Evolutionary conservation across 2,329 filamentous ascomycete genomes (phyloP), one percentile per base, ranked within the genome.

Genomic region (Lachnellula hyalina): DNA sequence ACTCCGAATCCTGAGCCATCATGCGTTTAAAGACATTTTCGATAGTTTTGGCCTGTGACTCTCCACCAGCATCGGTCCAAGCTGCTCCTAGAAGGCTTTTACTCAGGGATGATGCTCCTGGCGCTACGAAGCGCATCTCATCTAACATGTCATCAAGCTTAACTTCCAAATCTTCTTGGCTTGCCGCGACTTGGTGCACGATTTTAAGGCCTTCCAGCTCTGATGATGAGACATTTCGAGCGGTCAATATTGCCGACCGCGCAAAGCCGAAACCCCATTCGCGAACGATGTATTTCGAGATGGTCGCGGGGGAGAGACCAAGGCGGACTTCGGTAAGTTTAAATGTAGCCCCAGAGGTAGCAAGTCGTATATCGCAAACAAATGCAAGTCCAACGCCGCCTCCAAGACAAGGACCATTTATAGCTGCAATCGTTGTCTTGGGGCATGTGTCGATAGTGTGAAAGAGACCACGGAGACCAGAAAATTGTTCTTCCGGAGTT

Each of bases 311-410:
- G 51, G 68, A 70, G 5, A 75, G 58, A 0, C 70, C 72, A 1
- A 73, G 60, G 49, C 72, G 74, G 4, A 70, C 71, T 47, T 77
- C 74, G 55, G 68, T 74, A 4, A 77, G 61, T 1, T 67, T 73
- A 12, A 68, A 59, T 2, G 44, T 60, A 5, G 65, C 64, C 2
- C 35, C 40, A 7, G 46, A 45, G 12, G 45, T 51, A 28, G 51
- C 58, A 7, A 71, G 52, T 5, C 73, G 66, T 11, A 76, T 61
- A 52, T 77, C 74, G 58, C 73, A 77, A 1, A 67, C 66, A 58
- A 75, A 74, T 0, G 71, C 72, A 0, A 77, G 62, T 0, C 74
- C 74, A 2, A 75, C 72, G 0, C 75, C 75, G 1, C 73, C 74
- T 1, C 74, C 74, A 52, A 73, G 75, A 3, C 70, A 69, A 2